Conservation (phyloP, 2,329 filamentous ascomycete species). For the Zymoseptoria crescenta region DNA sequence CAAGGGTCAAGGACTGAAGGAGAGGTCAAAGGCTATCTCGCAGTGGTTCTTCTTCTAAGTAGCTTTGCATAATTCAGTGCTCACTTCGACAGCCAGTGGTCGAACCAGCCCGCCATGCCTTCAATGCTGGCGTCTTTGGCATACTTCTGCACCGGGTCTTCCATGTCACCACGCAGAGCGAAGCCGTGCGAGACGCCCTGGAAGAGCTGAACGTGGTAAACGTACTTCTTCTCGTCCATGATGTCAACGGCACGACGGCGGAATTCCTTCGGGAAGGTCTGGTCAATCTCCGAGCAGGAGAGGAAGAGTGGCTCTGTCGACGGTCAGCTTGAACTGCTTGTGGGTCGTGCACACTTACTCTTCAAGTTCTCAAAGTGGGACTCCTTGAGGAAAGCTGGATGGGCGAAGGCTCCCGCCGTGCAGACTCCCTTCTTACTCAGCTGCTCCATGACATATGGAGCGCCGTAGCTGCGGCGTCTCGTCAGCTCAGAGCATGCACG, state of each 20-base stretch:
- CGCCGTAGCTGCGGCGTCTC: constrained; percentile 22
- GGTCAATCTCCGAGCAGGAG: constrained; percentile 38
- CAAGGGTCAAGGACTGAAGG: constrained; percentile 10
- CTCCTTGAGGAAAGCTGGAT: constrained; percentile 45
- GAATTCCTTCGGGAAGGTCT: constrained; percentile 32
- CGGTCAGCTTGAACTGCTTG: background rate
- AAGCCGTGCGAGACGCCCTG: constrained; percentile 24
- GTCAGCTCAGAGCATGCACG: constrained; percentile 9
- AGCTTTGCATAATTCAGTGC: background rate
- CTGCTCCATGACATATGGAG: constrained; percentile 33
- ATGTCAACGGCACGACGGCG: constrained; percentile 35
- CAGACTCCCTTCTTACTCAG: constrained; percentile 31
- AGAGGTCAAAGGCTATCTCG: constrained; percentile 8
- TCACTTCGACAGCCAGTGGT: constrained; percentile 5
- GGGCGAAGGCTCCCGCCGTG: constrained; percentile 43
- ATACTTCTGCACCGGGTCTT: constrained; percentile 30
- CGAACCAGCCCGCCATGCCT: constrained; percentile 20
- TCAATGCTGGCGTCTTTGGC: constrained; percentile 26
- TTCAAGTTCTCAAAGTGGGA: constrained; percentile 35
- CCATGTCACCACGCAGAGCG: constrained; percentile 28
- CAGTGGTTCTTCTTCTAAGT: constrained; percentile 16
- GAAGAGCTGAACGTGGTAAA: constrained; percentile 23
- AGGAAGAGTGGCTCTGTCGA: constrained; percentile 33
- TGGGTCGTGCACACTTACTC: constrained; percentile 12
- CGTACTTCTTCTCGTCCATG: constrained; percentile 30